Evolutionary conservation across 345 rosid species (phyloP), one percentile per base, ranked within the genome.

Genomic region (Camelina sativa): DNA sequence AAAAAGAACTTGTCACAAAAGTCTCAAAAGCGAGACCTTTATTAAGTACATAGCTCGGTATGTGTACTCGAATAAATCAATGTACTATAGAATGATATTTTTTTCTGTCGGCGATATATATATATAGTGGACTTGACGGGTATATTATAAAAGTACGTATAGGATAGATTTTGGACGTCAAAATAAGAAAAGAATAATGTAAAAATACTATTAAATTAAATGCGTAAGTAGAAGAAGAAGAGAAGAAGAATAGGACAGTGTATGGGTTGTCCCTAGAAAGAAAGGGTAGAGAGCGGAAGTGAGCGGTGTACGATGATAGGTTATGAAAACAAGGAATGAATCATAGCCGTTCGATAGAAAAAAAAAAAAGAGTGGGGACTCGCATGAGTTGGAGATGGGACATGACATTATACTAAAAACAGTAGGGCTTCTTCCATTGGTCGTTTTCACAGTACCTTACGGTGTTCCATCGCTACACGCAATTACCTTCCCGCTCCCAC

Each of bases 381-480:
- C 22, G 65, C 35, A 44, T 54, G 72, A 77, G 72, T 65, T 65
- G 73, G 55, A 52, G 79, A 77, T 77, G 68, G 64, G 81, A 77
- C 81, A 72, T 77, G 76, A 65, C 76, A 65, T 59, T 30, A 62
- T 41, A 38, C 38, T 56, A 69, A 44, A 69, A 53, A 57, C 71
- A 35, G 65, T 48, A 48, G 74, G 69, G 56, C 57, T 69, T 47
- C 71, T 72, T 10, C 72, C 30, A 58, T 72, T 59, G 80, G 77
- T 77, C 73, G 57, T 72, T 72, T 71, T 77, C 80, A 72, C 76
- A 50, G 71, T 71, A 63, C 73, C 37, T 71, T 72, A 57, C 76
- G 80, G 80, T 72, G 80, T 77, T 77, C 77, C 32, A 72, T 59
- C 56, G 72, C 57, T 71, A 71, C 81, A 77, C 81, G 81, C 73